Evolutionary conservation across 208 protist species (phyloP).

Genomic region (Acanthamoeba healyi): DNA sequence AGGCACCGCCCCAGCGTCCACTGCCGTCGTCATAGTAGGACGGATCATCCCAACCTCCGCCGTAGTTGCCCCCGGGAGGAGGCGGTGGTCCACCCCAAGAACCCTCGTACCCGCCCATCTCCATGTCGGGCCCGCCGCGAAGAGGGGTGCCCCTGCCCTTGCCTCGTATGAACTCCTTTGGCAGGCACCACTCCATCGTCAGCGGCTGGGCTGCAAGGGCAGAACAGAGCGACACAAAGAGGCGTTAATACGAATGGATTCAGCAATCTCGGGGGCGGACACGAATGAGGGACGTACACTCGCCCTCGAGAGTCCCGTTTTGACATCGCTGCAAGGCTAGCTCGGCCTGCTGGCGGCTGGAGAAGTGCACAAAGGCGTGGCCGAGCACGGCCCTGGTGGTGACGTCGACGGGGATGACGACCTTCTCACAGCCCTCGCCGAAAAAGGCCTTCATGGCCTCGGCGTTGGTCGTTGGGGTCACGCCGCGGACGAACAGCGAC

Average conservation of each 20-base stretch:
- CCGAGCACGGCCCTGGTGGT: background rate
- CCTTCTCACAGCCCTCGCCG: slow-evolving; percentile 31
- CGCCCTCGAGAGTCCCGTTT: background rate
- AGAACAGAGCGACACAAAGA: background rate
- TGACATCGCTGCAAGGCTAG: slow-evolving; percentile 30
- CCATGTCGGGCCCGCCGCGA: background rate
- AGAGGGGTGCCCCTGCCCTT: background rate
- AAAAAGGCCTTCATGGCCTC: slow-evolving; percentile 51
- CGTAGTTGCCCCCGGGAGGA: background rate
- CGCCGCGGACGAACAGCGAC: slow-evolving; percentile 50
- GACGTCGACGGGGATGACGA: slow-evolving; percentile 7
- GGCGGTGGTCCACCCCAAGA: background rate
- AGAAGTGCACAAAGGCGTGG: slow-evolving; percentile 55
- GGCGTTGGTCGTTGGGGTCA: slow-evolving; percentile 1
- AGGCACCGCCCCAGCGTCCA: background rate
- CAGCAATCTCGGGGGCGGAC: background rate
- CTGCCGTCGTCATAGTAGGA: slow-evolving; percentile 21
- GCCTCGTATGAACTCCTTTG: background rate
- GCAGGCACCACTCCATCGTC: slow-evolving; percentile 63
- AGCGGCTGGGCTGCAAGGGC: background rate
- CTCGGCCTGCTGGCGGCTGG: slow-evolving; percentile 14
- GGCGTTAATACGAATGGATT: too few species aligned
- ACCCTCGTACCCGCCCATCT: too few species aligned
- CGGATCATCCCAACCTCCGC: slow-evolving; percentile 7
- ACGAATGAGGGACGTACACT: background rate